Base-by-base conservation (phyloP, 2,329 filamentous ascomycete species). In the Ophiostoma piceae region DNA sequence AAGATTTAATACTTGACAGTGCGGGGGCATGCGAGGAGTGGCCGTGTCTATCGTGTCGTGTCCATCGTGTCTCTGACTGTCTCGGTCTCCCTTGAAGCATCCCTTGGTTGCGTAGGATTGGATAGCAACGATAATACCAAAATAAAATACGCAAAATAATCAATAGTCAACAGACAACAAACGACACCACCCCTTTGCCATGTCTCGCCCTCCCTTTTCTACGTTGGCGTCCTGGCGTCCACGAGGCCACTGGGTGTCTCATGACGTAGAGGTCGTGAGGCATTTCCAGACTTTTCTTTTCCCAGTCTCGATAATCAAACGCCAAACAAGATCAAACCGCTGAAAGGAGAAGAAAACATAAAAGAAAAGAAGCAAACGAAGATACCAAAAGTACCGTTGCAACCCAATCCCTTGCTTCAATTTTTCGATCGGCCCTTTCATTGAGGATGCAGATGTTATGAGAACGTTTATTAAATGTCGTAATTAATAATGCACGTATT, bases 181-280 rank as follows among this genome's bases (percentile, higher is more conserved):
- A 8, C 47, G 35, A 35, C 47, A 22, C n/a, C 51, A 57, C n/a
- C 51, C 51, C 51, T 57, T 57, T 26, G 51, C 51, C n/a, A 62
- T 62, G 57, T 62, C 57, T 62, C 26, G 57, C 26, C 26, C 57
- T 32, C 57, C 26, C 57, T 62, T 62, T 32, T 62, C 26, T 62
- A 14, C 57, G 57, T 62, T 62, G 57, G 51, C 51, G 8, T 19
- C 43, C 43, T 47, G 43, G 43, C 51, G 51, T 19, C 57, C 57
- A 62, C 57, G 57, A 62, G 57, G 57, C 57, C 57, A 62, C 22
- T 62, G 19, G 26, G 35, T 62, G 57, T 62, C 12, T 62, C 26
- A 62, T 62, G 57, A 62, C 57, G 57, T 62, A 62, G 57, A 60
- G 26, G 51, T 26, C 26, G 51, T 57, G 51, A 57, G 51, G 51